These are phyloP conservation scores for Ceratobasidium sp. DNA, from an alignment of 1,284 basidiomycete species.

Conservation along the genomic window DNA sequence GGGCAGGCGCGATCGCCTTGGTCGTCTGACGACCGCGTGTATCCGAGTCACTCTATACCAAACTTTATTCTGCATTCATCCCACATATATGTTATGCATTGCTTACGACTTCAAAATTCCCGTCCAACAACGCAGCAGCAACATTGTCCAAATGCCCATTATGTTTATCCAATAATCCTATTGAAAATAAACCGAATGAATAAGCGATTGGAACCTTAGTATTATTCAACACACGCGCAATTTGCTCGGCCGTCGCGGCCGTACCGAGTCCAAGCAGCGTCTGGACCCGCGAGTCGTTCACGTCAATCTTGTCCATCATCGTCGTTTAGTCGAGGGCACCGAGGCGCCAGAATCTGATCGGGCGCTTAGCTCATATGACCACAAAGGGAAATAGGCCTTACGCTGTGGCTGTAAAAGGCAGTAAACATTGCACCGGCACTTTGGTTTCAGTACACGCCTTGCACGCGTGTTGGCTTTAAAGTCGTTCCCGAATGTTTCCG, in stretches of 20 bases:
- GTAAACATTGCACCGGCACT: neutral
- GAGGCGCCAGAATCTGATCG: slow-evolving; percentile 21
- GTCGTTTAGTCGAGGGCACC: neutral
- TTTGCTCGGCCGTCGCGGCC: slow-evolving; percentile 22
- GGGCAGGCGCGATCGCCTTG: slow-evolving; percentile 12
- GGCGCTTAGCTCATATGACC: slow-evolving; percentile 30
- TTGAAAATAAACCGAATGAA: neutral
- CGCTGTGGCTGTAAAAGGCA: neutral
- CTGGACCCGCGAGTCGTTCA: slow-evolving; percentile 6
- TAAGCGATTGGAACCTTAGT: neutral
- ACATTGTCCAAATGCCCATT: slow-evolving; percentile 44
- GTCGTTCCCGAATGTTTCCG: neutral
- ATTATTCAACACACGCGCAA: slow-evolving; percentile 35
- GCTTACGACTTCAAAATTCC: slow-evolving; percentile 33
- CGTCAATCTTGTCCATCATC: slow-evolving; percentile 12
- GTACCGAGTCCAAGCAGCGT: slow-evolving; percentile 10
- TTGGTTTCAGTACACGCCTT: slow-evolving; percentile 9
- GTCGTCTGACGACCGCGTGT: slow-evolving; percentile 14
- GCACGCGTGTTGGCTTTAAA: neutral
- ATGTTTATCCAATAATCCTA: slow-evolving; percentile 46
- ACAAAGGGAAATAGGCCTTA: slow-evolving; percentile 19
- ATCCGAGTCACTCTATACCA: slow-evolving; percentile 10
- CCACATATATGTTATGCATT: neutral
- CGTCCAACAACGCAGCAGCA: slow-evolving; percentile 35
- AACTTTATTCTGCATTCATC: neutral